Base-by-base conservation (phyloP, 2,329 filamentous ascomycete genomes). In the Neonectria ditissima region DNA sequence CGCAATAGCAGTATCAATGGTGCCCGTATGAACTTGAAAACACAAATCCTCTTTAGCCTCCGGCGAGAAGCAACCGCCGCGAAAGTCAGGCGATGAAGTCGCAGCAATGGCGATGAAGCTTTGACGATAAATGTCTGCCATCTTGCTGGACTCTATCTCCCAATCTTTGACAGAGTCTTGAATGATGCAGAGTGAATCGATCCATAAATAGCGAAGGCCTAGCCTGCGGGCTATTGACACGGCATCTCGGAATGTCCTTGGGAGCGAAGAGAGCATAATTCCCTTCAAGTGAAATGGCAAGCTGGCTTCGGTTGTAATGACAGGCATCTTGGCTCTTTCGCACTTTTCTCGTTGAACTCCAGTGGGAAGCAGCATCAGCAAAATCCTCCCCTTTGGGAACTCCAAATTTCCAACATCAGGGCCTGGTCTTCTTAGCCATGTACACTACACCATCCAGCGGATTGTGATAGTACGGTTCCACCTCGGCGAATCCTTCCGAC, bases 401-500 rank as follows among this genome's bases (percentile, higher is more conserved):
- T 22, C 41, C 4, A 11, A 10, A 14, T 14, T 44, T 24, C 41
- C 10, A 13, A 14, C 18, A 3, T 48, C 5, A 26, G 22, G 16
- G 1, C 14, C 28, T 14, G 2, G 63, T 39, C 16, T 22, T 60
- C 44, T 69, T 70, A 2, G 63, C 43, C 58, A 74, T 70, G 39
- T 71, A 74, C 8, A 71, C 45, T 5, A 57, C 66, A 9, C 69
- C 73, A 2, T 67, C 18, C 2, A 71, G 48, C 2, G 71, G 70
- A 16, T 68, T 75, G n/a, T 47, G 39, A 16, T 71, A 67, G 41
- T 75, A 76, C 0, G 66, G 59, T 22, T 60, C 62, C 11, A 61
- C 59, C 16, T 63, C 50, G 5, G 48, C 18, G 55, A 75, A 75
- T 0, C 73, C 73, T 34, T 73, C 65, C 2, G 73, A 70, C 28